Evolutionary conservation across 148 eudicot species (phyloP).

Genomic region (Rhododendron ferrugineum): DNA sequence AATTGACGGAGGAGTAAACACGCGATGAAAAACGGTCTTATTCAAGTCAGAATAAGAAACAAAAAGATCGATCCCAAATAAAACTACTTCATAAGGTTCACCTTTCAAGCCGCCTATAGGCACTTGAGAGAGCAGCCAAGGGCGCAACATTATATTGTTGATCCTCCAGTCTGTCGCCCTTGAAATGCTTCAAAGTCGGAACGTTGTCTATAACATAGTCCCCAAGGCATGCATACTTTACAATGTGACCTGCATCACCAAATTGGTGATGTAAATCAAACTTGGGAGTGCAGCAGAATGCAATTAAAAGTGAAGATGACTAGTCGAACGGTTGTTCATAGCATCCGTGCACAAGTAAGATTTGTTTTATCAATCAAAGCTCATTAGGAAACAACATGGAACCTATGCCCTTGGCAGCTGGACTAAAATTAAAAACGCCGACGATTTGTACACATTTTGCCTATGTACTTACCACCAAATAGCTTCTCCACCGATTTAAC

Average conservation of each 20-base stretch:
- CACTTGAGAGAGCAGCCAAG: conserved; percentile 68
- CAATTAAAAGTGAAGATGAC: neutral
- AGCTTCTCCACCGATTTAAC: conserved; percentile 48
- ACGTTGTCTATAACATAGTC: conserved; percentile 59
- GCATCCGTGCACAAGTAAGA: neutral
- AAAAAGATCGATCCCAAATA: neutral
- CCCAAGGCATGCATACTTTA: conserved; percentile 48
- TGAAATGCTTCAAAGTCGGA: conserved; percentile 67
- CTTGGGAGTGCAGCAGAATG: neutral
- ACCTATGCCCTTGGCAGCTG: neutral
- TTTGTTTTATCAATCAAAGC: neutral
- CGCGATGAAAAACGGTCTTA: no score
- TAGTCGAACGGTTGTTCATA: neutral
- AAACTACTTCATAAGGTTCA: conserved; percentile 13
- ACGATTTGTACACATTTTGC: neutral
- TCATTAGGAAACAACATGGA: neutral
- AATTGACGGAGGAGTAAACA: no score
- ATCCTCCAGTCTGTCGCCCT: conserved; percentile 25
- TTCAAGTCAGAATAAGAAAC: no score
- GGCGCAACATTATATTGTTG: conserved; percentile 54
- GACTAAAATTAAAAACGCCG: neutral
- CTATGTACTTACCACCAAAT: conserved; percentile 63
- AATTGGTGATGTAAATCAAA: neutral
- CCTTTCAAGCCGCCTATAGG: conserved; percentile 77
- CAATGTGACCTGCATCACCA: conserved; percentile 33